A percentile compares a stretch with the other conserved stretches of the same genome.
phyloP scores from a whole-genome alignment of 2,329 filamentous ascomycete species.

The Gaeumannomyces sp. region DNA sequence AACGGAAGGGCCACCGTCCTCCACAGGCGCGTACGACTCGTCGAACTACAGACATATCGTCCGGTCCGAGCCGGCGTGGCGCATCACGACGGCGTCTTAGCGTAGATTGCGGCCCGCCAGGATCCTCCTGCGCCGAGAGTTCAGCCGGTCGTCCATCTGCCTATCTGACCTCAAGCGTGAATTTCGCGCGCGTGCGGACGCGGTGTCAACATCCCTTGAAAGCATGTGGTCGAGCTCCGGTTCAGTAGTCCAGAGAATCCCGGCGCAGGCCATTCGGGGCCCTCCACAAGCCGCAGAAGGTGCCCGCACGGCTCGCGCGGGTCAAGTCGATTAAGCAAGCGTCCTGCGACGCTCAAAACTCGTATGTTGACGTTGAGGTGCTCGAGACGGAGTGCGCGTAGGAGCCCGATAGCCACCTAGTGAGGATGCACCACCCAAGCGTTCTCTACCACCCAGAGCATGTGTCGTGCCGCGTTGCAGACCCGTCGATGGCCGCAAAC shows the following conservation, averaged over 20 bases:
- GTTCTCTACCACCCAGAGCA: slow-evolving; percentile 26
- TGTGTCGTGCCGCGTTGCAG: slow-evolving; percentile 2
- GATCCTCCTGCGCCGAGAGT: slow-evolving; percentile 16
- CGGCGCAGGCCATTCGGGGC: slow-evolving; percentile 11
- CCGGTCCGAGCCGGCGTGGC: too few species aligned
- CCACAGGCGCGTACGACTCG: too few species aligned
- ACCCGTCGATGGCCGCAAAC: background rate
- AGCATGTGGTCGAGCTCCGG: slow-evolving; percentile 20
- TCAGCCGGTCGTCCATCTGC: slow-evolving; percentile 15
- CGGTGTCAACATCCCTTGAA: too few species aligned
- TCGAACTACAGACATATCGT: too few species aligned
- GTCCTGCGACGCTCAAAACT: slow-evolving; percentile 16
- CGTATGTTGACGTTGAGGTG: slow-evolving; percentile 18
- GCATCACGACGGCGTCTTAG: too few species aligned
- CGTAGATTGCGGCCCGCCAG: background rate
- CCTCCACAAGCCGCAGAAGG: slow-evolving; percentile 15
- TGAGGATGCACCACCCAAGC: slow-evolving; percentile 19
- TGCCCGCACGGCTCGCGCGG: slow-evolving; percentile 8
- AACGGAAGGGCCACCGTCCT: too few species aligned
- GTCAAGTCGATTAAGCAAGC: too few species aligned
- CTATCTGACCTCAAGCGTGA: slow-evolving; percentile 19
- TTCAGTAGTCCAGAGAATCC: slow-evolving; percentile 23
- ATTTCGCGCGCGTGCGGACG: slow-evolving; percentile 20
- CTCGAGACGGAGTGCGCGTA: slow-evolving; percentile 18
- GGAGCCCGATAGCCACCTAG: slow-evolving; percentile 18